Evolutionary conservation across 2,329 filamentous ascomycete species (phyloP), one percentile per base, ranked within the genome.

Genomic region (Epichloe uncinata): DNA sequence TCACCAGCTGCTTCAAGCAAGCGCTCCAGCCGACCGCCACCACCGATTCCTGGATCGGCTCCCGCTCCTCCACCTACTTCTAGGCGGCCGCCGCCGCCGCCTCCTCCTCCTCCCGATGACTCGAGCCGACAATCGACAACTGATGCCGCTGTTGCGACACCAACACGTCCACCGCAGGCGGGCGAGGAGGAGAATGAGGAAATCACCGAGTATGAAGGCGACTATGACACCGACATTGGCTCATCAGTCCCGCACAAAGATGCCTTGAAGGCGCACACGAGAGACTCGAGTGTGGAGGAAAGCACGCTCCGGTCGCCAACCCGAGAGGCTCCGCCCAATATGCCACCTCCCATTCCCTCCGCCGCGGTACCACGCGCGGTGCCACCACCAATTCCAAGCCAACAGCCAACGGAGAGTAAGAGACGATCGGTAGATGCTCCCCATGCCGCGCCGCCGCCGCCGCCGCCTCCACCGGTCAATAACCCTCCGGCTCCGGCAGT

Each of bases 211-310:
- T 97, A 97, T 61, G 93, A 98, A 63, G 93, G 91, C 6, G 93
- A 97, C 62, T 97, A 97, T 63, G 93, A 97, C 59, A 97, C 93
- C 6, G 93, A 97, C 63, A 97, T 97, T 62, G 90, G 85, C 2
- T 87, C 90, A n/a, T 84, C 87, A 9, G 88, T 81, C n/a, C 87
- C 86, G 50, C 88, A 95, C 66, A 96, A 95, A 67, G 91, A 95
- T 68, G 90, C 91, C 1, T 68, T 97, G 53, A 95, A 91, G 65
- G 72, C 87, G 8, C 88, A 95, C 64, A 79, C 77, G 7, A 79
- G 84, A 49, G 87, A 91, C 43, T 79, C 84, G 6, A 94, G 86
- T 61, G 63, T 85, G 49, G 88, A 94, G 54, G 82, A 85, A 51
- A 80, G 75, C 38, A 78, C 77, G 3, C 69, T 81, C n/a, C 73